Conservation (phyloP, 306 rosid species). For the Chamaecrista fasciculata region DNA sequence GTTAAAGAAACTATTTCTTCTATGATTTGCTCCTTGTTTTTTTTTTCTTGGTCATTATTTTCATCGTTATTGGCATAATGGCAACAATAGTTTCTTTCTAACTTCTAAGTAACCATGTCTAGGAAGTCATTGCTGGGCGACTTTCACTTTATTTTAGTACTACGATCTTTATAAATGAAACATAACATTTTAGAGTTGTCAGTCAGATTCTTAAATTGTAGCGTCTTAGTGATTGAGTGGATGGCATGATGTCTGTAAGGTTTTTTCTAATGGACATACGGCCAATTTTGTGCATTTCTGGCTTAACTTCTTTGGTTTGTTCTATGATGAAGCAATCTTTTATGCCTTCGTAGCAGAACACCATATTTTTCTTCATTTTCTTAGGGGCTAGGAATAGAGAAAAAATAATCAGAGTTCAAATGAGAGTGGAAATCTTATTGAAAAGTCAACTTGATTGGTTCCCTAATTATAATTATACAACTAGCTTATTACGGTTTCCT, state of each 20-base stretch:
- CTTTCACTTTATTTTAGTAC: not conserved
- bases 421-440: not conserved
- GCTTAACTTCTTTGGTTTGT: not conserved
- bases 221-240: not conserved
- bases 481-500: not conserved
- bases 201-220: not conserved
- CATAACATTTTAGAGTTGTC: not conserved
- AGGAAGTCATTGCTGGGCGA: not conserved
- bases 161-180: not conserved
- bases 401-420: not conserved
- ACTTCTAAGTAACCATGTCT: not conserved
- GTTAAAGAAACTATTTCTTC: not conserved
- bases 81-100: not conserved
- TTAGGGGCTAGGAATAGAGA: not conserved
- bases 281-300: not conserved
- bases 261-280: not conserved
- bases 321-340: not conserved
- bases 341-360: not conserved
- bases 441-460: not conserved
- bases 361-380: not conserved
- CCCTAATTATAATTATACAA: not conserved
- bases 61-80: not conserved
- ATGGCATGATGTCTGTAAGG: not conserved
- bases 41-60: not conserved
- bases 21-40: not conserved